Base-by-base conservation (phyloP, 371 early-diverging fungal genomes). In the Mortierella sp. region DNA sequence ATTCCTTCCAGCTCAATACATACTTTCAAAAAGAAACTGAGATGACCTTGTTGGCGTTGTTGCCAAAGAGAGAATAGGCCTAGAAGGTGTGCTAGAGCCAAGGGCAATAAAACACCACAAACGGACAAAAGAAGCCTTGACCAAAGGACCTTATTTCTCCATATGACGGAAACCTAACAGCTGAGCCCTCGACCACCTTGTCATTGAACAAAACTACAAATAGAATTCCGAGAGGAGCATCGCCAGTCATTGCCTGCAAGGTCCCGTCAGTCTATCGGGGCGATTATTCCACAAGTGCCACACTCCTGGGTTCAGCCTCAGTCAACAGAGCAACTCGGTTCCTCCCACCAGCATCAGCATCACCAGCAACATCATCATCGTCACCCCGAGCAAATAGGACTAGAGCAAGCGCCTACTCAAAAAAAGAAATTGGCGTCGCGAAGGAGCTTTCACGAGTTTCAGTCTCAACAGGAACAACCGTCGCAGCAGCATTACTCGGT, bases 251-350 rank as follows among this genome's bases (percentile, higher is more conserved):
- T 70, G 44, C 54, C 83, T 51, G 75, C 72, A 55, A 76, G 67
- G 72, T 64, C 83, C 24, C 69, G 78, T 19, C 76, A 76, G 57
- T 76, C 79, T 53, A 64, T 37, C 26, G 73, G 76, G 3, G 69
- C 82, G 46, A 53, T 76, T 71, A 67, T 83, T 53, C 83, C 77
- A 9, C 83, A 83, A 43, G 74, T 75, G 16, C 77, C 83, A 5
- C 48, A 76, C n/a, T 43, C 83, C 71, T 83, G 79, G 83, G 71
- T 70, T 14, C 67, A 76, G 26, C 59, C 43, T 44, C 77, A 73
- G 11, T 34, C 48, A 19, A 21, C 48, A 9, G 75, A 74, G 31
- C 73, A 81, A 4, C 61, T 24, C 61, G 55, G 54, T 64, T 54
- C 24, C 26, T 74, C 31, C 43, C 74, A 71, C 34, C 57, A 59